phyloP scores from a whole-genome alignment of 2,329 filamentous ascomycete species.

The Hypoxylon sp. region DNA sequence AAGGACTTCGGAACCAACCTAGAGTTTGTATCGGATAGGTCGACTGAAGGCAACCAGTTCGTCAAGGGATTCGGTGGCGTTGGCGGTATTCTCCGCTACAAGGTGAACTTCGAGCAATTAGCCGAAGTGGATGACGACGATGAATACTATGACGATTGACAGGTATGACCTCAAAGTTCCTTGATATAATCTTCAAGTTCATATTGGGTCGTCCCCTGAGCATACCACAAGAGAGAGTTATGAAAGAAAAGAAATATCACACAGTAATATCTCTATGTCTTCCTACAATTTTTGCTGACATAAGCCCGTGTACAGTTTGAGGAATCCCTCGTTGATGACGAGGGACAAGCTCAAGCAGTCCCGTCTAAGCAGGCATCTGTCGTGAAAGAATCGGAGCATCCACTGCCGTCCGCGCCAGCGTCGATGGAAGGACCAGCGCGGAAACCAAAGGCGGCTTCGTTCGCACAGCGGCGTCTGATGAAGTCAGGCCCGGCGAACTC shows the following conservation, averaged over 20 bases:
- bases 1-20: slow-evolving; percentile 96
- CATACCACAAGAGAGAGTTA: slow-evolving; percentile 24
- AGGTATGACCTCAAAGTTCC: slow-evolving; percentile 47
- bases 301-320: slow-evolving; percentile 76
- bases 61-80: slow-evolving; percentile 99
- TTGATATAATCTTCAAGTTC: slow-evolving; percentile 28
- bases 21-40: slow-evolving; percentile 97
- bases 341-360: slow-evolving; percentile 82
- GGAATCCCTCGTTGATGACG: slow-evolving; percentile 83
- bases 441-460: slow-evolving; percentile 54
- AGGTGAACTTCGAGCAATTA: slow-evolving; percentile 99
- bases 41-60: slow-evolving; percentile 99
- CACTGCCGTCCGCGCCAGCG: slow-evolving; percentile 57
- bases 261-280: slow-evolving; percentile 7
- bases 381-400: slow-evolving; percentile 58
- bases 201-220: slow-evolving; percentile 22
- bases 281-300: slow-evolving; percentile 70
- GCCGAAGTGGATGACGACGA: slow-evolving; percentile 91
- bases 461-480: slow-evolving; percentile 63
- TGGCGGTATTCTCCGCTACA: slow-evolving; percentile 96
- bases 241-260: slow-evolving; percentile 43
- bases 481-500: slow-evolving; percentile 63
- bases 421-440: slow-evolving; percentile 45
- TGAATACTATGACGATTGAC: slow-evolving; percentile 84
- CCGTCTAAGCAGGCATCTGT: slow-evolving; percentile 59